Evolutionary conservation across 768 basidiomycete genomes (phyloP).

Genomic region (Mrakia blollopis): DNA sequence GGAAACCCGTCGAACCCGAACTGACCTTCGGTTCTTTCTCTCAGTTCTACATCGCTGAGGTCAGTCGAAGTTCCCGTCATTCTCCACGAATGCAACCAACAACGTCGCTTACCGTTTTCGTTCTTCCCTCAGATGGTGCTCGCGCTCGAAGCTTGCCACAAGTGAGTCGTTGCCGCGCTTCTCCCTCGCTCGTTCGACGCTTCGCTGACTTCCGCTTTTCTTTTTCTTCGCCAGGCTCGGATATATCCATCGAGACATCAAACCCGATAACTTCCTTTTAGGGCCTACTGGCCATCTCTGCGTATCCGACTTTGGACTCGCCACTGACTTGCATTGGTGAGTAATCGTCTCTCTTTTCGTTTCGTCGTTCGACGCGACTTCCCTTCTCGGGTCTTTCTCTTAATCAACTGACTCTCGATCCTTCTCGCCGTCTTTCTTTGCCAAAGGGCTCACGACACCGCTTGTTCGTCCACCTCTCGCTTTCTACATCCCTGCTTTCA

Average conservation of each 20-base stretch:
- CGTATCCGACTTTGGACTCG: slow-evolving; percentile 92
- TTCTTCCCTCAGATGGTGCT: slow-evolving; percentile 70
- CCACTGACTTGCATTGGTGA: slow-evolving; percentile 51
- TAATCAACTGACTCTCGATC: not conserved
- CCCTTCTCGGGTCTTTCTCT: slow-evolving; percentile 63
- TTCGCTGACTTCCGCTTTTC: slow-evolving; percentile 4
- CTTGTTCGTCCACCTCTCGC: slow-evolving; percentile 59
- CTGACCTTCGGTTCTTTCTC: slow-evolving; percentile 41
- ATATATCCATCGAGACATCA: slow-evolving; percentile 97
- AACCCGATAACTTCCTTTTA: slow-evolving; percentile 81
- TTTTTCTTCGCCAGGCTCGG: slow-evolving; percentile 76
- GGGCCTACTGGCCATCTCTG: slow-evolving; percentile 73
- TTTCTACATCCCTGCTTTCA: no score
- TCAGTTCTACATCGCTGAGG: slow-evolving; percentile 92
- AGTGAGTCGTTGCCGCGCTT: not conserved
- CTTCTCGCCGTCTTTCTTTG: slow-evolving; percentile 46
- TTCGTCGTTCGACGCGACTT: slow-evolving; percentile 54
- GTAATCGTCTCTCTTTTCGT: not conserved
- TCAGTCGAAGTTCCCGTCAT: slow-evolving; percentile 44
- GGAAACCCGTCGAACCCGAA: slow-evolving; percentile 43
- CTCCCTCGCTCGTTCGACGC: not conserved
- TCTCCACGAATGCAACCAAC: not conserved
- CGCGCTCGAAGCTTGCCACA: slow-evolving; percentile 64
- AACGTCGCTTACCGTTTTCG: not conserved
- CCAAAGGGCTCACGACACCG: slow-evolving; percentile 77